These are phyloP conservation scores for Colletotrichum liaoningense DNA, from an alignment of 2,329 filamentous ascomycete species.

Conservation along the genomic window DNA sequence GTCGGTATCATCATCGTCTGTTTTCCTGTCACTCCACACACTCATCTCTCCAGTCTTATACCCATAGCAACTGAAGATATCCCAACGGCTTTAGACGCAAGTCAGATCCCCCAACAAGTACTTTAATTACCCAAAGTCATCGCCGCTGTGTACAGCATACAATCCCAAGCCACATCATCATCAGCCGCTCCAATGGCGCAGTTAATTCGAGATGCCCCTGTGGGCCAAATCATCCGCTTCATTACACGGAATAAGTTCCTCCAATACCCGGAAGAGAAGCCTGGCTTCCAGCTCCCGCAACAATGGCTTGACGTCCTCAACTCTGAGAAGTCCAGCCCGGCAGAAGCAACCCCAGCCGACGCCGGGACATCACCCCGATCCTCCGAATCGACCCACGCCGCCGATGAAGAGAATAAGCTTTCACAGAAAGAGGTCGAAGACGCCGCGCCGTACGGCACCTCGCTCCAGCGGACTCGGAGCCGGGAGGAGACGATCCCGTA, in stretches of 20 bases:
- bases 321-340: conserved; percentile 38
- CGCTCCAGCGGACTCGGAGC: conserved; percentile 12
- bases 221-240: conserved; percentile 69
- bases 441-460: conserved; percentile 21
- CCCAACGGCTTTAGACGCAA: neutral
- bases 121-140: neutral
- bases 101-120: neutral
- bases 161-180: neutral
- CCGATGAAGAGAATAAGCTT: conserved; percentile 14
- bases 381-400: conserved; percentile 21
- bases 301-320: conserved; percentile 50
- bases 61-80: neutral
- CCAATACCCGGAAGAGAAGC: conserved; percentile 69
- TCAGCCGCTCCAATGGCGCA: conserved; percentile 15
- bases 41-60: neutral
- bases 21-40: neutral
- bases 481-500: conserved; percentile 39
- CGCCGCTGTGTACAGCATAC: no score
- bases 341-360: neutral
- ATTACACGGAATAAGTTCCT: conserved; percentile 63
- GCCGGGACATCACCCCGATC: conserved; percentile 8
- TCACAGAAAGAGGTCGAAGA: conserved; percentile 14
- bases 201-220: conserved; percentile 64
- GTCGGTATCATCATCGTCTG: neutral
- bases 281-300: conserved; percentile 64